Evolutionary conservation across 176 grass and related monocot genomes (phyloP).

Genomic region (sorghum (Sorghum bicolor)): Sorghum_bicolor_NCBIv3 NC_012870.2:74403501-74404000

Average conservation of each 20-base stretch:
- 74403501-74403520: background rate
- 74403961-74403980: background rate
- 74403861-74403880: slow-evolving; percentile 41
- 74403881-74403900: slow-evolving; percentile 72
- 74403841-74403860: slow-evolving; percentile 55
- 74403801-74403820: slow-evolving; percentile 4
- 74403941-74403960: slow-evolving; percentile 1
- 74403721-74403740: slow-evolving; percentile 39
- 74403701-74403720: slow-evolving; percentile 75
- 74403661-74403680: too few species aligned
- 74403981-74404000: slow-evolving; percentile 14
- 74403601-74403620: background rate
- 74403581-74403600: background rate
- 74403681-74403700: too few species aligned
- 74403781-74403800: background rate
- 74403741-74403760: slow-evolving; percentile 59
- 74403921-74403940: slow-evolving; percentile 19
- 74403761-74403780: background rate
- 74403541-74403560: background rate
- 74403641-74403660: background rate
- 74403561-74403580: slow-evolving; percentile 12
- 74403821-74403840: slow-evolving; percentile 44
- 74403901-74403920: slow-evolving; percentile 44
- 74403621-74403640: background rate
- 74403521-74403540: background rate